These are phyloP conservation scores for Anisogramma anomala DNA, from an alignment of 2,329 filamentous ascomycete species.

Conservation along the genomic window DNA sequence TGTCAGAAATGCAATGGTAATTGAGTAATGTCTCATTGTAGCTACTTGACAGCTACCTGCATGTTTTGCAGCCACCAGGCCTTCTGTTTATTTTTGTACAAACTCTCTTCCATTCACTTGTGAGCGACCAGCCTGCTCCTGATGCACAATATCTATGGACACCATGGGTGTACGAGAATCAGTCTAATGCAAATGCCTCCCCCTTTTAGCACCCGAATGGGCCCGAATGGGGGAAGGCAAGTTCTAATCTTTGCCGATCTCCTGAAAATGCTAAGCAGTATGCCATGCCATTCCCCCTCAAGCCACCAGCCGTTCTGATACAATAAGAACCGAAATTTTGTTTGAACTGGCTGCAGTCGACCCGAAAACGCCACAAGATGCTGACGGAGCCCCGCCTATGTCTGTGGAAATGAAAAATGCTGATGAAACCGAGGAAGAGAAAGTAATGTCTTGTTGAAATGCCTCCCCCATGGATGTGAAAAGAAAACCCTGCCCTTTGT, in stretches of 20 bases:
- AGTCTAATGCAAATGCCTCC: conserved; percentile 25
- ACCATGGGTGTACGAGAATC: conserved; percentile 15
- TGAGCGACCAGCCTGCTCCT: conserved; percentile 7
- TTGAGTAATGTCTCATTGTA: too few relatives aligned
- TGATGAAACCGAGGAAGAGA: background rate
- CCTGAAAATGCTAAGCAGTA: conserved; percentile 26
- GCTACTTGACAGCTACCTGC: too few relatives aligned
- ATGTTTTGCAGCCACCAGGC: too few relatives aligned
- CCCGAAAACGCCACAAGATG: conserved; percentile 16
- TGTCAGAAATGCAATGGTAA: too few relatives aligned
- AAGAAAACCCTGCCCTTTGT: background rate
- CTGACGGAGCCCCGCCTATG: conserved; percentile 13
- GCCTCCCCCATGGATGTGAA: background rate
- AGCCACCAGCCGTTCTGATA: conserved; percentile 25
- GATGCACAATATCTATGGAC: conserved; percentile 16
- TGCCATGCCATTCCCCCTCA: conserved; percentile 18
- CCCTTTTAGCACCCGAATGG: conserved; percentile 7
- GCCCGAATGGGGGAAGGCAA: conserved; percentile 4
- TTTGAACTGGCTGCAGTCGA: conserved; percentile 14
- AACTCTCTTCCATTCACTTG: conserved; percentile 9
- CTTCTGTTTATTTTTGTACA: conserved; percentile 9
- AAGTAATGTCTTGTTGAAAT: background rate
- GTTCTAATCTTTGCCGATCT: conserved; percentile 24
- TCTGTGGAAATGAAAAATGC: conserved; percentile 15
- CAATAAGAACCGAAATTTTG: conserved; percentile 25